Evolutionary conservation across 2,329 filamentous ascomycete genomes (phyloP), one percentile per base, ranked within the genome.

Genomic region (Diplodia corticola): DNA sequence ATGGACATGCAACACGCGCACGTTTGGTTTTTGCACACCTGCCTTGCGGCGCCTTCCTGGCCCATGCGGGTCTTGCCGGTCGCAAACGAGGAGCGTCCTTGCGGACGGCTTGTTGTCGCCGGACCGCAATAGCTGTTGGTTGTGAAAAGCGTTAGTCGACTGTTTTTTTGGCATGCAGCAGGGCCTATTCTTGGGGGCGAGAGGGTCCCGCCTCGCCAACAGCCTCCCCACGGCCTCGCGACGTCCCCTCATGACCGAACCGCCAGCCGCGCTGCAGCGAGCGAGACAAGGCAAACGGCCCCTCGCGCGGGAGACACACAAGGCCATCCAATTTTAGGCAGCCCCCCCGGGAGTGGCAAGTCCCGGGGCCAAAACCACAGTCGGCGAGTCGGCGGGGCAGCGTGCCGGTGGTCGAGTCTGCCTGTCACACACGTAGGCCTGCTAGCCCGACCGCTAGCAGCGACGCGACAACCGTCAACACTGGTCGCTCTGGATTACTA

Each of bases 11-110:
- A 26, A 60, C 55, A 46, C 55, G 37, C 55, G 53, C 53, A 57
- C 53, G 53, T 57, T 57, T 57, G 53, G 53, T 57, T 57, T 57
- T 57, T 57, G 53, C 44, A 59, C 54, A 22, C 54, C 54, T 59
- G 54, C 44, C 54, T 46, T 40, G 54, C 37, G 33, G 55, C 55
- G 33, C 33, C 33, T 35, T 7, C 33, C 33, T 35, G 33, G 33
- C 33, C 33, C 33, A 35, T 35, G 33, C 33, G 57, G 57, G 48
- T 61, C 26, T 61, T 61, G n/a, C 57, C 57, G 57, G 22, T 20
- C n/a, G 17, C 40, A 9, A 49, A 28, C 57, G 57, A 61, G 57
- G 57, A 61, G 57, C 40, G 57, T 61, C 57, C 57, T 33, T 61
- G 57, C 10, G 33, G 37, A 28, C 15, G 33, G n/a, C 30, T 40